Evolutionary conservation across 1,284 basidiomycete species (phyloP), one percentile per base, ranked within the genome.

Genomic region (Peniophora sp.): DNA sequence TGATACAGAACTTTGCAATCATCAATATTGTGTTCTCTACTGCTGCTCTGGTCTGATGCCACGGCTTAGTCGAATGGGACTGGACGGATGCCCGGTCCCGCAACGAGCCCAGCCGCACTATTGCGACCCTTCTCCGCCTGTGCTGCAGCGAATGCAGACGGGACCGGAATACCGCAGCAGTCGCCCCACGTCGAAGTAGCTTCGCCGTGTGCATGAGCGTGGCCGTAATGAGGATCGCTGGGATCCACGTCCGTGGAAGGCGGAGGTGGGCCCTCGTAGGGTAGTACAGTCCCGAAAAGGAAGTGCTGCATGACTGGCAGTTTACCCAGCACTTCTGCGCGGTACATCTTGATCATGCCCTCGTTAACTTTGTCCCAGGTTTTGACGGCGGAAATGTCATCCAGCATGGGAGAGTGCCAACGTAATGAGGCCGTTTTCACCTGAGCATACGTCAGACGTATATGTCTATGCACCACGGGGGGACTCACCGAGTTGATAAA

Each of bases 341-440:
- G 78, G 68, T 95, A 98, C 96, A 99, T 99, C 69, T 98, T 99
- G 66, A 91, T 78, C 93, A 99, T 97, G 10, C 96, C 97, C n/a
- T 77, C 71, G 66, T 99, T 97, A 56, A 98, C 93, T 66, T 98
- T 98, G 62, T 89, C 85, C 95, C 95, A 98, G 1, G 92, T 90
- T 69, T 95, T 97, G 50, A 97, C 85, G 3, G 86, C 92, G 0
- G 93, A 96, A 54, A 99, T 99, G 64, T 98, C 96, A 64, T 98
- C 93, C 11, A 99, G 79, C 96, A 99, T 99, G 0, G 96, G 97
- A 0, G 93, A 97, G 69, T 99, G 97, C 97, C 96, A 99, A 47
- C 95, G 79, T 2, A 99, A 74, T 0, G 92, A 94, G 0, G 94
- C 94, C 0, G 94, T 95, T 68, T 99, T 98, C 61, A 97, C 92